A percentile compares a stretch with the other conserved stretches of the same genome.
phyloP scores from a whole-genome alignment of 345 rosid genomes.

The Camelina hispida region DNA sequence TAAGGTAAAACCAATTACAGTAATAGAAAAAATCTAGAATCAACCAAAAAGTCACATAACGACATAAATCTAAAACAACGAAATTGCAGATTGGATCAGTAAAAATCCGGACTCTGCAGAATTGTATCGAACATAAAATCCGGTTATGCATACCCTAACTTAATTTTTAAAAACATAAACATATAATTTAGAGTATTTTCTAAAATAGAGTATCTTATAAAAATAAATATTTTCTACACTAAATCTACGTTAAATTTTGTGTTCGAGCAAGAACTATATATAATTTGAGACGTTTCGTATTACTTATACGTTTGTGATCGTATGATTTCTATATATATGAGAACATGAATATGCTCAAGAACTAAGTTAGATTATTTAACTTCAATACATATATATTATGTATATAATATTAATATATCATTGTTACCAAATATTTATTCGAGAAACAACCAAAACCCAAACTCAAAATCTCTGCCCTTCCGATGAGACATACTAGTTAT shows the following conservation, averaged over 20 bases:
- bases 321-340: not conserved
- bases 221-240: too few relatives aligned
- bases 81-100: too few relatives aligned
- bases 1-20: too few relatives aligned
- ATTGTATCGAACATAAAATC: not conserved
- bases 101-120: too few relatives aligned
- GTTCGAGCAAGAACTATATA: not conserved
- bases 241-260: too few relatives aligned
- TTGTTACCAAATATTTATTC: constrained; percentile 25
- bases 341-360: constrained; percentile 27
- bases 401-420: constrained; percentile 13
- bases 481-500: constrained; percentile 6
- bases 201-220: too few relatives aligned
- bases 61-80: too few relatives aligned
- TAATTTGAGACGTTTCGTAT: not conserved
- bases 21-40: too few relatives aligned
- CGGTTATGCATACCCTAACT: not conserved
- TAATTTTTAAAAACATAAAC: too few relatives aligned
- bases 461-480: constrained; percentile 9
- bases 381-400: not conserved
- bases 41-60: too few relatives aligned
- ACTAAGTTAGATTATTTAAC: constrained; percentile 32
- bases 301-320: not conserved
- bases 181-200: too few relatives aligned
- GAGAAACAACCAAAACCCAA: constrained; percentile 25